A percentile compares a stretch with the other conserved stretches of the same genome.
phyloP scores from a whole-genome alignment of 495 filamentous ascomycete species.

The Chaetomium tenue region DNA sequence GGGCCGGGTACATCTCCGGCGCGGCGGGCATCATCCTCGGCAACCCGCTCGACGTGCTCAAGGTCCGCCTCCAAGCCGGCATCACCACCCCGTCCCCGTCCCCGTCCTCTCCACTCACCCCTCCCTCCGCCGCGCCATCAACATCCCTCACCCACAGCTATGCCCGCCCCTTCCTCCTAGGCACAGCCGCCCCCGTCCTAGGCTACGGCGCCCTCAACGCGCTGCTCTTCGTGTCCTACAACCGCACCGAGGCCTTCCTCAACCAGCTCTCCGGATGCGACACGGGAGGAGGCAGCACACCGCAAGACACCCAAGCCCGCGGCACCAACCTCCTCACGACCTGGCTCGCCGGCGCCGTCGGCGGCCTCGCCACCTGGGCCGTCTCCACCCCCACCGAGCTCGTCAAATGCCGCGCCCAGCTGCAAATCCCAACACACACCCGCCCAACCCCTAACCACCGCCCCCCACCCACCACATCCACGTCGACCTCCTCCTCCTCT shows the following conservation, averaged over 20 bases:
- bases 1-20: constrained; percentile 81
- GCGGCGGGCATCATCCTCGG: constrained; percentile 80
- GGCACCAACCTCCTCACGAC: constrained; percentile 51
- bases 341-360: constrained; percentile 72
- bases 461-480: too few relatives aligned
- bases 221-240: constrained; percentile 81
- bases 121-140: constrained; percentile 49
- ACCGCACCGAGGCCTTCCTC: constrained; percentile 64
- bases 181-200: constrained; percentile 75
- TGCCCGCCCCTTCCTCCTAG: constrained; percentile 47
- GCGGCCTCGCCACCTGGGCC: constrained; percentile 77
- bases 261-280: constrained; percentile 24
- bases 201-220: constrained; percentile 89
- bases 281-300: neutral
- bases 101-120: neutral
- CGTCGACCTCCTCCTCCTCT: constrained; percentile 46
- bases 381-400: constrained; percentile 83
- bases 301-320: neutral
- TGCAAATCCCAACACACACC: constrained; percentile 47
- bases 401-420: constrained; percentile 79
- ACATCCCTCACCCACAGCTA: constrained; percentile 36
- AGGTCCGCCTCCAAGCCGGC: constrained; percentile 72
- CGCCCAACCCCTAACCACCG: constrained; percentile 9
- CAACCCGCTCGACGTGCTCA: constrained; percentile 83
- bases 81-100: constrained; percentile 14